phyloP scores from a whole-genome alignment of 208 protist genomes.

The Naegleria lovaniensis region DNA sequence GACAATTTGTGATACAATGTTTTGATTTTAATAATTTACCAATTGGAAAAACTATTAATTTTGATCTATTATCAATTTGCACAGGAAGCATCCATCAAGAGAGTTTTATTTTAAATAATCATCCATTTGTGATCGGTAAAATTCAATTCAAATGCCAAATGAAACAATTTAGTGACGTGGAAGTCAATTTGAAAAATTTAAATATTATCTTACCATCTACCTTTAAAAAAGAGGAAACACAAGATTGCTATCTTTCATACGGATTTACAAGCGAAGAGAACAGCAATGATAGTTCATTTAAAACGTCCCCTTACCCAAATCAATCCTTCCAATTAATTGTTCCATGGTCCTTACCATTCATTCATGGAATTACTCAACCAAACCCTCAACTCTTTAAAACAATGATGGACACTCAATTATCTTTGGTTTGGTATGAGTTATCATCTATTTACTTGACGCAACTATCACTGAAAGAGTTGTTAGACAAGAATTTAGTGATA shows the following conservation, averaged over 20 bases:
- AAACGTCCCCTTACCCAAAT: background rate
- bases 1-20: background rate
- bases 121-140: background rate
- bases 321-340: background rate
- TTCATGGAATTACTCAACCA: background rate
- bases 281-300: background rate
- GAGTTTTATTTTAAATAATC: background rate
- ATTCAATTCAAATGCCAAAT: background rate
- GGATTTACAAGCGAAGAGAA: background rate
- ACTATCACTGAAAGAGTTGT: background rate
- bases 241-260: background rate
- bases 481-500: background rate
- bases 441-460: background rate
- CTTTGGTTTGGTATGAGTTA: background rate
- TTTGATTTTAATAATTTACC: constrained; percentile 1
- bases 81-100: background rate
- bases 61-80: background rate
- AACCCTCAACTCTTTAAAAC: background rate
- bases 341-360: no score
- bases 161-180: background rate
- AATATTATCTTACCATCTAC: background rate
- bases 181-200: background rate
- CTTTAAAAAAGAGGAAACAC: background rate
- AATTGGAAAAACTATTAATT: background rate
- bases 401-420: background rate